Conservation (phyloP, 2,329 filamentous ascomycete genomes). For the Paecilomyces niveus region DNA sequence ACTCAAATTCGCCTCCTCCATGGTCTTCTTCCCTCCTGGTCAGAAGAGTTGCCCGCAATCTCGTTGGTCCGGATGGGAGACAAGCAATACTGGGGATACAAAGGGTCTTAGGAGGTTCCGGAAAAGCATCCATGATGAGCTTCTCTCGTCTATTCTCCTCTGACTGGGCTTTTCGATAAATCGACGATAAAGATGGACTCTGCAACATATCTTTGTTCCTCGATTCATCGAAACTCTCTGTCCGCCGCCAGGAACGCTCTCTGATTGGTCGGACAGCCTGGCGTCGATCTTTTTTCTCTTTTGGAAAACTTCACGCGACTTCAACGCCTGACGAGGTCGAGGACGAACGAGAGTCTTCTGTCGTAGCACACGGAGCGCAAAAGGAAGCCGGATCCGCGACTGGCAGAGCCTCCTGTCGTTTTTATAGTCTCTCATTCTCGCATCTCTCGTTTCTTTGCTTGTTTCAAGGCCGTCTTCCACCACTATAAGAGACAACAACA, state of each 20-base stretch:
- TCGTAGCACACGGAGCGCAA: constrained; percentile 1
- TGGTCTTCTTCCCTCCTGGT: background rate
- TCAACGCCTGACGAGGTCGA: background rate
- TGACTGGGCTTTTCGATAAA: background rate
- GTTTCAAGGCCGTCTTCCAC: background rate
- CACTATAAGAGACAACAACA: background rate
- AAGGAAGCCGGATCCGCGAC: background rate
- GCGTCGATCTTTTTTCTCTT: constrained; percentile 6
- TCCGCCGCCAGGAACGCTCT: background rate
- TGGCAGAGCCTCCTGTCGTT: background rate
- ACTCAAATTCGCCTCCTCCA: background rate
- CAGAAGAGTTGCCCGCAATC: background rate
- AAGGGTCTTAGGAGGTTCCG: background rate
- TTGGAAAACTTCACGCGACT: background rate
- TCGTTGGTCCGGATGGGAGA: background rate
- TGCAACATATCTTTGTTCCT: constrained; percentile 2
- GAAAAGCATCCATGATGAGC: background rate
- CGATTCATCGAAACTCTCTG: background rate
- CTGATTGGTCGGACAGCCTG: constrained; percentile 17
- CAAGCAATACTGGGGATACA: background rate
- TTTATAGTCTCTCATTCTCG: background rate
- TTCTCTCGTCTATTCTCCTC: background rate
- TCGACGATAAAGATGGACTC: background rate
- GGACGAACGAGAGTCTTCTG: constrained; percentile 1
- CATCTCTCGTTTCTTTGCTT: background rate